phyloP scores from a whole-genome alignment of 805 yeast genomes.

The Kuraishia ogatae region DNA sequence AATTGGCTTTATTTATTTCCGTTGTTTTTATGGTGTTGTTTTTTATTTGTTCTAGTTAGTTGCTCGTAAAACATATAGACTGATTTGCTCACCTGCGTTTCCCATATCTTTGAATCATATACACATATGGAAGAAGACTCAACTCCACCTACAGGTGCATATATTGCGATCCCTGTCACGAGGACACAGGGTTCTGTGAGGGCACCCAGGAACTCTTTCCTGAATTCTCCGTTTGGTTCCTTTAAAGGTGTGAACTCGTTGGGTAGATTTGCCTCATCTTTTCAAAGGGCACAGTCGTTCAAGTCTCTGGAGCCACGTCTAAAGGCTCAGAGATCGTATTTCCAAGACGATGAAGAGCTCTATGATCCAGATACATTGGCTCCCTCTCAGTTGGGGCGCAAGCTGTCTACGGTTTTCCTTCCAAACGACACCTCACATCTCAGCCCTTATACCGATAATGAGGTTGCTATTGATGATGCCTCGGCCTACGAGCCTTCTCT shows the following conservation, averaged over 20 bases:
- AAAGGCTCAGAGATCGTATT: slow-evolving; percentile 54
- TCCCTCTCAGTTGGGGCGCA: slow-evolving; percentile 56
- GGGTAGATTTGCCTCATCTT: slow-evolving; percentile 73
- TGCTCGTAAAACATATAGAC: slow-evolving; percentile 6
- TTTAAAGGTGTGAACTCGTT: slow-evolving; percentile 61
- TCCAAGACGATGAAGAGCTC: slow-evolving; percentile 53
- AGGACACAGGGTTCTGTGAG: slow-evolving; percentile 7
- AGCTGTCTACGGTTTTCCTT: slow-evolving; percentile 45
- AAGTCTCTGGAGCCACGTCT: slow-evolving; percentile 46
- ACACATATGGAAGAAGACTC: not conserved
- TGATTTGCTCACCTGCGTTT: too few relatives aligned
- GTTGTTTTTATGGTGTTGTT: too few relatives aligned
- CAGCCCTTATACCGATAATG: slow-evolving; percentile 23
- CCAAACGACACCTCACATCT: slow-evolving; percentile 4
- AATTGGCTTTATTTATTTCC: too few relatives aligned
- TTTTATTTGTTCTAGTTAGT: too few relatives aligned
- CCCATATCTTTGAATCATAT: too few relatives aligned
- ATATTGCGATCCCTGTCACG: slow-evolving; percentile 1
- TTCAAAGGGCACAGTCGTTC: slow-evolving; percentile 68
- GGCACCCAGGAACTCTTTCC: slow-evolving; percentile 20
- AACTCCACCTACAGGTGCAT: slow-evolving; percentile 1
- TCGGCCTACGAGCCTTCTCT: slow-evolving; percentile 21
- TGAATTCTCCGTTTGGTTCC: slow-evolving; percentile 45
- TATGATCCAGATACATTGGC: slow-evolving; percentile 63
- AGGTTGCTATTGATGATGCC: slow-evolving; percentile 29